Evolutionary conservation across 2,329 filamentous ascomycete genomes (phyloP).

Genomic region (Coniella vitis): DNA sequence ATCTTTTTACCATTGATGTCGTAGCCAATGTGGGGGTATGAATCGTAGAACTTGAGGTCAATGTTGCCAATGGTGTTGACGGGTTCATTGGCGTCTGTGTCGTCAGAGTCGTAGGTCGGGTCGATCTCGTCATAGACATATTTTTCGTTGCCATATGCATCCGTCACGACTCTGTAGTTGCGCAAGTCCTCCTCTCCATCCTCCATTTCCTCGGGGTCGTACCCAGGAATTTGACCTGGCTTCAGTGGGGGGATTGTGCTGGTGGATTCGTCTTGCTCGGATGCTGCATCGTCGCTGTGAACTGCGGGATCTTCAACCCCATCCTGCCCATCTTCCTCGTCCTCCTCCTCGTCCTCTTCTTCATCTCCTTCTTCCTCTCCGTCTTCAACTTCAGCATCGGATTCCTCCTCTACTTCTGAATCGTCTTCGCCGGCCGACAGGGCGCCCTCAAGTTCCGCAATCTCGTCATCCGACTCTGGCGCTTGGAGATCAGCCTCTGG

Average conservation of each 20-base stretch:
- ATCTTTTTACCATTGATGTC: slow-evolving; percentile 99
- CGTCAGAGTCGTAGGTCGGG: slow-evolving; percentile 92
- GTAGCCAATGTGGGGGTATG: slow-evolving; percentile 96
- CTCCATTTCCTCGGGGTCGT: slow-evolving; percentile 28
- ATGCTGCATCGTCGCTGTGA: slow-evolving; percentile 35
- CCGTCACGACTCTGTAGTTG: slow-evolving; percentile 56
- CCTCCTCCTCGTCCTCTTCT: not conserved
- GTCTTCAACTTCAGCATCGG: slow-evolving; percentile 18
- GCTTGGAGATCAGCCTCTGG: not conserved
- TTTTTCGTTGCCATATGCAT: slow-evolving; percentile 84
- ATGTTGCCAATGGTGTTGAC: slow-evolving; percentile 95
- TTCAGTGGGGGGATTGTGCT: slow-evolving; percentile 10
- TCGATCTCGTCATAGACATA: slow-evolving; percentile 94
- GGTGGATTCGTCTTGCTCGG: slow-evolving; percentile 23
- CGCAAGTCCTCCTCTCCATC: slow-evolving; percentile 32
- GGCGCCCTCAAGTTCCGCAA: slow-evolving; percentile 46
- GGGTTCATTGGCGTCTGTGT: slow-evolving; percentile 72
- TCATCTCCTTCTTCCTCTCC: slow-evolving; percentile 26
- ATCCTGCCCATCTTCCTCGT: slow-evolving; percentile 23
- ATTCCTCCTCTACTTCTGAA: slow-evolving; percentile 31
- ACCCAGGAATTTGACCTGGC: slow-evolving; percentile 14
- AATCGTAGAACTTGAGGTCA: slow-evolving; percentile 89
- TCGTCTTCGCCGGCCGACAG: slow-evolving; percentile 48
- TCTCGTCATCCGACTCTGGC: slow-evolving; percentile 47
- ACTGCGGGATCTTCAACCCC: slow-evolving; percentile 32